Base-by-base conservation (phyloP, 345 rosid genomes). In the Syzygium grande region DNA sequence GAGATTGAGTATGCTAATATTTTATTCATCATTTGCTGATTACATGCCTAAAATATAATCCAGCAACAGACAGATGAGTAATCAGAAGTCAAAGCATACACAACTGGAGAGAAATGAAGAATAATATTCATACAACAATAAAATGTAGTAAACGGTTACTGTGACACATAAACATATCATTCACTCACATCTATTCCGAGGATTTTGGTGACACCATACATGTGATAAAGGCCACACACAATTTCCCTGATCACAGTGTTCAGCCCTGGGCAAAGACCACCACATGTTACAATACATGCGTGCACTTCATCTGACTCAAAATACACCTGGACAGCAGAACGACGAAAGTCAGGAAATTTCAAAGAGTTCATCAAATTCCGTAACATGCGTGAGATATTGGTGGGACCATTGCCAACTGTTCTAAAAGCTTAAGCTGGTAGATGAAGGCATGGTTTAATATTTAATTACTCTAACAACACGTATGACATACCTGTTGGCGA, bases 251-350 rank as follows among this genome's bases (percentile, higher is more conserved):
- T 95, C 63, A 95, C 98, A 6, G 99, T 96, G 90, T 96, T 96
- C 83, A 96, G 94, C 84, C 99, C 98, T 9, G 97, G 99, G 91
- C 98, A 95, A 77, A 96, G 94, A 86, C 99, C 99, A 27, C 99
- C 99, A 51, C 99, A 97, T 63, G 99, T 95, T 49, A 95, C 98
- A 43, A 95, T 95, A 90, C 97, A 95, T 59, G 99, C 97, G 86
- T 92, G 94, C 51, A 94, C 98, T 90, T 97, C 98, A 85, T 96
- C 98, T 1, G 96, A 89, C 58, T 94, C 94, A 55, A 95, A 95
- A 88, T 94, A 95, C 78, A 96, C 94, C 99, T 95, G 91, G 49
- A 17, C 80, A 73, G 12, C 25, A 73, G 80, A 85, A 84, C 43
- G 86, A 84, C 84, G 52, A 55, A 87, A 13, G 53, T 65, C 87